phyloP scores from a whole-genome alignment of 306 rosid genomes.

The Arachis stenosperma region DNA sequence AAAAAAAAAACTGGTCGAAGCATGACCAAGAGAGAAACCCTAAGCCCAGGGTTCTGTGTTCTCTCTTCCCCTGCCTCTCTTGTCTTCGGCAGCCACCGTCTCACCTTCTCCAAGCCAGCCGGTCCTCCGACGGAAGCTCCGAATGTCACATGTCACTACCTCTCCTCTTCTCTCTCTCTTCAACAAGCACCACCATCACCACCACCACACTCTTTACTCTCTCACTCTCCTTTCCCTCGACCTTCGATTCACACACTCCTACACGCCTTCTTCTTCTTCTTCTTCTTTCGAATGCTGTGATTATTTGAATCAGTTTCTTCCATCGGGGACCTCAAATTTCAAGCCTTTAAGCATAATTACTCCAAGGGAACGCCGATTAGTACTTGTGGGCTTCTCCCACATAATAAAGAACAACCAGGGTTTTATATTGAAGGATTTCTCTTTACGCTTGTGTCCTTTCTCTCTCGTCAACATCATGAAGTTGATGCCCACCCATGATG shows the following conservation, averaged over 20 bases:
- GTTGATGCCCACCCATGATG: conserved; percentile 45
- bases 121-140: conserved; percentile 36
- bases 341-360: conserved; percentile 44
- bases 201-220: not conserved
- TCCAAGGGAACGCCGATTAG: conserved; percentile 60
- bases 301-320: conserved; percentile 66
- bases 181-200: not conserved
- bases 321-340: conserved; percentile 40
- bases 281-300: conserved; percentile 29
- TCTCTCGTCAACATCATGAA: conserved; percentile 55
- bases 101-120: too few species aligned
- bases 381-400: conserved; percentile 58
- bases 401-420: conserved; percentile 51
- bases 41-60: too few species aligned
- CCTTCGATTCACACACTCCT: conserved; percentile 31
- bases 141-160: conserved; percentile 51
- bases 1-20: too few species aligned
- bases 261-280: conserved; percentile 19
- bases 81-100: too few species aligned
- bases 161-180: conserved; percentile 29
- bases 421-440: conserved; percentile 52
- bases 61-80: too few species aligned
- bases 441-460: conserved; percentile 57
- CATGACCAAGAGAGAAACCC: too few species aligned
- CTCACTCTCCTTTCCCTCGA: conserved; percentile 15